These are phyloP conservation scores for Claviceps sp. DNA, from an alignment of 2,329 filamentous ascomycete genomes.

Conservation along the genomic window DNA sequence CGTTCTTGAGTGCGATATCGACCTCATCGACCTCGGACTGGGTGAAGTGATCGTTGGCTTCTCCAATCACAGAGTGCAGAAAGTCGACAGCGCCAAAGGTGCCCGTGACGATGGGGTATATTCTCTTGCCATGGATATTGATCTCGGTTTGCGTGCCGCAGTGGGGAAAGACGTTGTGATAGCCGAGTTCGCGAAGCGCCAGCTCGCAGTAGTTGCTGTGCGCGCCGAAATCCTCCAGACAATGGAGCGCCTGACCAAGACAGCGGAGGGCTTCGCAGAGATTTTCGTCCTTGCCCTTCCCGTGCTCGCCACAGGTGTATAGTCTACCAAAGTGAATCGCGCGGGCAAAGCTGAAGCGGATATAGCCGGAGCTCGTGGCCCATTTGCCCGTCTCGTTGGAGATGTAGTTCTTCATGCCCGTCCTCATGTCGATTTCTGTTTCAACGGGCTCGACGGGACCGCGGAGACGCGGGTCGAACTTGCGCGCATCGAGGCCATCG, in stretches of 20 bases:
- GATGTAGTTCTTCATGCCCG: slow-evolving; percentile 99
- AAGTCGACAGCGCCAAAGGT: slow-evolving; percentile 73
- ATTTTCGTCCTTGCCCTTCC: slow-evolving; percentile 56
- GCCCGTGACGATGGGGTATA: slow-evolving; percentile 63
- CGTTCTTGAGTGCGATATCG: slow-evolving; percentile 59
- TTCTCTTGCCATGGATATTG: slow-evolving; percentile 45
- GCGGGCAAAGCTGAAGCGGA: slow-evolving; percentile 61
- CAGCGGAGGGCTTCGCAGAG: slow-evolving; percentile 70
- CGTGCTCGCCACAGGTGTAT: slow-evolving; percentile 52
- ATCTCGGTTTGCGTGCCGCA: slow-evolving; percentile 56
- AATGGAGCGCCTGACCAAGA: slow-evolving; percentile 63
- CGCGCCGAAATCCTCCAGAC: slow-evolving; percentile 65
- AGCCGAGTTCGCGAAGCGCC: slow-evolving; percentile 61
- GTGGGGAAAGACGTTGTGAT: slow-evolving; percentile 69
- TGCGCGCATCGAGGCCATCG: slow-evolving; percentile 72
- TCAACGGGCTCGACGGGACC: slow-evolving; percentile 62
- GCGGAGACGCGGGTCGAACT: slow-evolving; percentile 68
- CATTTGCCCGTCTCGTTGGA: slow-evolving; percentile 77
- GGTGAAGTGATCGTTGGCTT: slow-evolving; percentile 72
- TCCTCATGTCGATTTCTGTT: slow-evolving; percentile 58
- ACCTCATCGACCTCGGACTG: slow-evolving; percentile 77
- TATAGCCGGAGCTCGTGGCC: slow-evolving; percentile 80
- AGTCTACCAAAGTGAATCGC: slow-evolving; percentile 66
- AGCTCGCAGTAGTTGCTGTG: slow-evolving; percentile 79
- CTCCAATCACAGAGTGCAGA: slow-evolving; percentile 62